A percentile compares a stretch with the other conserved stretches of the same genome.
Evolutionary conservation across 2,329 filamentous ascomycete species (phyloP).

Genomic region (Tothia fuscella): DNA sequence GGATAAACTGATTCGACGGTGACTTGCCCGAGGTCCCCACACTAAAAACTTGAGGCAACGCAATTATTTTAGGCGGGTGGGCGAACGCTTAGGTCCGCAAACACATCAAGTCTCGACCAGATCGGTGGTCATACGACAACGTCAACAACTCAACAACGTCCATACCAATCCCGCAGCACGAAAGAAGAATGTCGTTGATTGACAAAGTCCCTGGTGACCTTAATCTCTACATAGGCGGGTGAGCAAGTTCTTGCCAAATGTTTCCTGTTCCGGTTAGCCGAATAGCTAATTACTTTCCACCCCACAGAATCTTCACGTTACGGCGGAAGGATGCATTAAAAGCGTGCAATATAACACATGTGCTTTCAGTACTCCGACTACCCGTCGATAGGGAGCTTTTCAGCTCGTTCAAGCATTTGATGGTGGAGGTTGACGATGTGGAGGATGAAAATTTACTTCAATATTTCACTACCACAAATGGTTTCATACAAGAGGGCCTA

Average conservation of each 20-base stretch:
- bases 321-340: constrained; percentile 58
- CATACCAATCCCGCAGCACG: background rate
- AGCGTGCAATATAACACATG: constrained; percentile 70
- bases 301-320: constrained; percentile 62
- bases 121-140: too few relatives aligned
- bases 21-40: too few relatives aligned
- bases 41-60: too few relatives aligned
- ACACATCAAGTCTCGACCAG: too few relatives aligned
- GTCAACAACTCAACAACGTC: too few relatives aligned
- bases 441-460: constrained; percentile 78
- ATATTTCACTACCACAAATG: constrained; percentile 65
- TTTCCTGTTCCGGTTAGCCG: background rate
- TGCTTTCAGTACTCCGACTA: constrained; percentile 69
- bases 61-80: too few relatives aligned
- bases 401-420: constrained; percentile 56
- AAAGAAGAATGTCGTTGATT: constrained; percentile 41
- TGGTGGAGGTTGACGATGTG: constrained; percentile 80
- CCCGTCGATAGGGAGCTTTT: constrained; percentile 44
- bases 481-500: constrained; percentile 72
- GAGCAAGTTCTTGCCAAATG: constrained; percentile 22
- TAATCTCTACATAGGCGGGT: constrained; percentile 73
- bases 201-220: constrained; percentile 57
- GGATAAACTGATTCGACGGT: too few relatives aligned
- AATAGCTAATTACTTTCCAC: background rate
- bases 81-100: too few relatives aligned